A percentile compares a stretch with the other conserved stretches of the same genome.
phyloP scores from a whole-genome alignment of 2,329 filamentous ascomycete genomes.

The Fusarium penzigii region DNA sequence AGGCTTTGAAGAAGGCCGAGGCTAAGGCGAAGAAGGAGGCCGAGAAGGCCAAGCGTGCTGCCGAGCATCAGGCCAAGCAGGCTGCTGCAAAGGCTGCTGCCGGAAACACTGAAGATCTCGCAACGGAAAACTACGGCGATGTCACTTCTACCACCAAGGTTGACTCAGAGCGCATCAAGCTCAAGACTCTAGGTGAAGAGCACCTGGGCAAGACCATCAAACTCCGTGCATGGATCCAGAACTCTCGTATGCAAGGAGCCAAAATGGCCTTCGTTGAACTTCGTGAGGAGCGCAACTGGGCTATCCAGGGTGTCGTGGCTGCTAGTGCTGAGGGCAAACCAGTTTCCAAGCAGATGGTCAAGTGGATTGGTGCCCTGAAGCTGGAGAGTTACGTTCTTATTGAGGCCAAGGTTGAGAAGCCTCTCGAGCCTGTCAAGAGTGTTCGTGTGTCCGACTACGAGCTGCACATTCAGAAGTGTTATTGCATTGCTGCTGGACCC shows the following conservation, averaged over 20 bases:
- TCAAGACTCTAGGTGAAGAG: slow-evolving; percentile 65
- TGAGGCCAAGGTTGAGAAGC: slow-evolving; percentile 78
- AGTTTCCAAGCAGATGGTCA: slow-evolving; percentile 88
- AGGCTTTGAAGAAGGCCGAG: slow-evolving; percentile 80
- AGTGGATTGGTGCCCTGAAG: slow-evolving; percentile 76
- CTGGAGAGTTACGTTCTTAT: slow-evolving; percentile 82
- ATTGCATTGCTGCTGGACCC: slow-evolving; percentile 68
- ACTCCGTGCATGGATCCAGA: slow-evolving; percentile 81
- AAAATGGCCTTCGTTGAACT: slow-evolving; percentile 92
- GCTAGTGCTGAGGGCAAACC: slow-evolving; percentile 65
- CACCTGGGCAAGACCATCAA: slow-evolving; percentile 71
- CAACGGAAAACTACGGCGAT: slow-evolving; percentile 79
- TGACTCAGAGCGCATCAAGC: slow-evolving; percentile 57
- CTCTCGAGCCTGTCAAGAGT: slow-evolving; percentile 85
- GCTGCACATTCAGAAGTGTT: slow-evolving; percentile 86
- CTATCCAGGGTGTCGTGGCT: slow-evolving; percentile 78
- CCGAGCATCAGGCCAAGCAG: slow-evolving; percentile 73
- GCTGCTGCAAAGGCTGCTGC: slow-evolving; percentile 67
- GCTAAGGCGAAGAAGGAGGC: slow-evolving; percentile 88
- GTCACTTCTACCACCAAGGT: slow-evolving; percentile 60
- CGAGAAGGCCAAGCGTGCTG: slow-evolving; percentile 70
- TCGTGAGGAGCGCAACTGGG: slow-evolving; percentile 71
- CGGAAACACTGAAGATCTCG: slow-evolving; percentile 67
- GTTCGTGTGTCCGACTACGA: slow-evolving; percentile 78
- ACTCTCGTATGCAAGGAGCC: slow-evolving; percentile 82